Percentiles rank a stretch among this genome's conserved stretches.
These are phyloP conservation scores for Zymoseptoria ardabiliae DNA, from an alignment of 2,329 filamentous ascomycete species.

Conservation along the genomic window DNA sequence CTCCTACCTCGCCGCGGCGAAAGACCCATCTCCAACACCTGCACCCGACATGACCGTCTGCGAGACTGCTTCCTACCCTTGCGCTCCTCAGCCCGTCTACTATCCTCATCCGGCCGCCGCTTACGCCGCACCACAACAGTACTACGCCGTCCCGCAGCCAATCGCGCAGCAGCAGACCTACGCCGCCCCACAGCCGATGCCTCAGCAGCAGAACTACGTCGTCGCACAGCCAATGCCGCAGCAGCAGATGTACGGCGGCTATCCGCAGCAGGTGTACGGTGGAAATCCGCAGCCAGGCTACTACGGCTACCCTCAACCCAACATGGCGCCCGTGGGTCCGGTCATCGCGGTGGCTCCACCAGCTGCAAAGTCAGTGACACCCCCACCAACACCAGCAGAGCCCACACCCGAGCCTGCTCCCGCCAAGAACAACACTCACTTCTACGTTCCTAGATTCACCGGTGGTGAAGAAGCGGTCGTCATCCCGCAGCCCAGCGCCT, in stretches of 20 bases:
- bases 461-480: constrained; percentile 2
- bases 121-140: constrained; percentile 13
- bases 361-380: constrained; percentile 1
- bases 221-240: constrained; percentile 5
- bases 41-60: background rate
- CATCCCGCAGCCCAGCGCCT: constrained; percentile 17
- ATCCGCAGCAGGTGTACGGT: constrained; percentile 5
- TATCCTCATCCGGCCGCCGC: constrained; percentile 10
- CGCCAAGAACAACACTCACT: constrained; percentile 9
- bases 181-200: constrained; percentile 8
- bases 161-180: constrained; percentile 4
- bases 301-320: constrained; percentile 15
- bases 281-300: constrained; percentile 7
- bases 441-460: constrained; percentile 12
- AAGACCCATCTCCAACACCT: constrained; percentile 8
- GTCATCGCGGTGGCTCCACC: constrained; percentile 1
- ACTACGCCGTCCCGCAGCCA: constrained; percentile 14
- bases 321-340: background rate
- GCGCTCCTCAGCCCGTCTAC: constrained; percentile 16
- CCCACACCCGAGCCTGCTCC: constrained; percentile 5
- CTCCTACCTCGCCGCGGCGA: constrained; percentile 18
- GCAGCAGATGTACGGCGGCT: constrained; percentile 12
- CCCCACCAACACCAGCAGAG: constrained; percentile 6
- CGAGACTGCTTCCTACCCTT: constrained; percentile 5
- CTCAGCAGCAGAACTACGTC: constrained; percentile 14